phyloP scores from a whole-genome alignment of 208 protist species.

The Crithidia mellificae region DNA sequence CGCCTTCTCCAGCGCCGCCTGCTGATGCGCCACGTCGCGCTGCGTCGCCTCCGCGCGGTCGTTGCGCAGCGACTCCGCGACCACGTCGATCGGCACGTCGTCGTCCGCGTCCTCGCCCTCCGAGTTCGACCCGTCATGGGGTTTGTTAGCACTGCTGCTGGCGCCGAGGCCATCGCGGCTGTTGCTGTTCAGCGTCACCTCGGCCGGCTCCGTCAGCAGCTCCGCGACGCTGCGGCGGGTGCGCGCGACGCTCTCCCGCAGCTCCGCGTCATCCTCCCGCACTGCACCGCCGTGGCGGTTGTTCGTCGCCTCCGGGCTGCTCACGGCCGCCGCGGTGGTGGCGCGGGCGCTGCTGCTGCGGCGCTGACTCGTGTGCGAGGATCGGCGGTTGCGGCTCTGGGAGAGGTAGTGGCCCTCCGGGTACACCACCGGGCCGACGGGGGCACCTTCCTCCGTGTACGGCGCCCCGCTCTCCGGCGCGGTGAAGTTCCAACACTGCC shows the following conservation, averaged over 20 bases:
- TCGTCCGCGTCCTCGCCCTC: slow-evolving; percentile 24
- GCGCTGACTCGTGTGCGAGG: slow-evolving; percentile 16
- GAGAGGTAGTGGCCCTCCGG: slow-evolving; percentile 17
- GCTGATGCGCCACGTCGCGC: slow-evolving; percentile 13
- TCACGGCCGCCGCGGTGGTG: not conserved
- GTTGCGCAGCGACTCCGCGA: slow-evolving; percentile 43
- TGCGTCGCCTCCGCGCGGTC: slow-evolving; percentile 26
- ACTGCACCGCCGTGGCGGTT: not conserved
- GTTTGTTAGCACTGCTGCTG: too few relatives aligned
- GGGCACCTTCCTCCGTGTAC: slow-evolving; percentile 5
- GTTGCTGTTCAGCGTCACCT: slow-evolving; percentile 14
- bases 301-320: not conserved
- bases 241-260: slow-evolving; percentile 45
- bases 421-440: not conserved
- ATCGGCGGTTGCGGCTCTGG: slow-evolving; percentile 25
- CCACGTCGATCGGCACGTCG: slow-evolving; percentile 26
- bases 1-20: slow-evolving; percentile 23
- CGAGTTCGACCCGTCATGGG: too few relatives aligned
- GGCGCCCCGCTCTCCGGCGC: slow-evolving; percentile 24
- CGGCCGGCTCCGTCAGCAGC: slow-evolving; percentile 27
- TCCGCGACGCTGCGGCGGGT: slow-evolving; percentile 38
- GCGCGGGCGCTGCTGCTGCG: slow-evolving; percentile 10
- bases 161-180: not conserved
- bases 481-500: slow-evolving; percentile 55
- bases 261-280: slow-evolving; percentile 20